Evolutionary conservation across 305 asterid genomes (phyloP), one percentile per base, ranked within the genome.

Genomic region (Fraxinus baroniana): DNA sequence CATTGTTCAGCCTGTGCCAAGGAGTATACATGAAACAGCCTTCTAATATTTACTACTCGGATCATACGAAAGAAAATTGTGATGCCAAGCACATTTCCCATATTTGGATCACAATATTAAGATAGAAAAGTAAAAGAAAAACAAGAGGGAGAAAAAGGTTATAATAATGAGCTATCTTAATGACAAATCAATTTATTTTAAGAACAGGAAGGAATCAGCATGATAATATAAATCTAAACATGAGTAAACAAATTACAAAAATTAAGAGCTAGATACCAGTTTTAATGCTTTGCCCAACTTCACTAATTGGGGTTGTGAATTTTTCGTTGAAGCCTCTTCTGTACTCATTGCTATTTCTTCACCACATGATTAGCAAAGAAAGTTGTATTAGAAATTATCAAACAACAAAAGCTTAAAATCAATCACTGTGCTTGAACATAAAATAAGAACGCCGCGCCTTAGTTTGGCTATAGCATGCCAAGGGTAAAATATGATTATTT

Each of bases 1-100:
- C 97, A 93, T 62, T 90, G 92, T 80, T 92, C 95, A 33, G 98
- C 97, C 97, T 93, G 91, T 86, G 82, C 62, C 62, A 17, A 52
- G 62, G 22, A 17, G 18, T 17, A 52, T 4, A 52, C 22, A 52
- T 4, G 62, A 52, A 52, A n/a, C 9, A 5, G 26, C 24, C 10
- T 55, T 55, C 24, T n/a, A 55, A 55, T n/a, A n/a, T n/a, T 55
- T 1, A n/a, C 66, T n/a, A n/a, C 26, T 55, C 3, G 10, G 66
- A 55, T 55, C 24, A n/a, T n/a, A 55, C 9, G 1, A 55, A n/a
- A 55, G 10, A 55, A n/a, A 52, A 72, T 80, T 75, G 32, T 68
- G 28, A 44, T 49, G 39, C 17, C 28, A 72, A 81, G 62, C 44
- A 37, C 39, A 9, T 20, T n/a, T 9, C 2, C 35, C 15, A 77